Evolutionary conservation across 257 asterid species (phyloP), one percentile per base, ranked within the genome.

Genomic region (Eucommia ulmoides): DNA sequence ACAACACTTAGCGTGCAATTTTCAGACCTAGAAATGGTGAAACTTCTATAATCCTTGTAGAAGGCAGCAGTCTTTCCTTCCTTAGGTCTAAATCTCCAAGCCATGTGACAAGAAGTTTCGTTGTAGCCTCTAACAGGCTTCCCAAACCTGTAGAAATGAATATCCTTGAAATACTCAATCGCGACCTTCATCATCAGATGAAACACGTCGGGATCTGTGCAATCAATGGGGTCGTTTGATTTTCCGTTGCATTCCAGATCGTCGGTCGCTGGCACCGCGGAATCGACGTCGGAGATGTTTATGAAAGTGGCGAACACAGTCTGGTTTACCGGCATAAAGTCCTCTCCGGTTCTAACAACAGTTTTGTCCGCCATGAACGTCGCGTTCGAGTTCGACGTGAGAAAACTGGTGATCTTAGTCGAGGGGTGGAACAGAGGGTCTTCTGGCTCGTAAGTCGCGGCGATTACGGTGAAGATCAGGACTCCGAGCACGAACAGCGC

Each of bases 361-460:
- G 72, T 77, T 8, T 69, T 51, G 46, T 88, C 97, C 51, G 94
- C 64, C 66, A 62, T 75, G 17, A 88, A 86, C 2, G 98, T 82
- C 57, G 97, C 96, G 21, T 82, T 82, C 29, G 79, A 77, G 10
- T 74, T 65, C 38, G 97, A 88, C 33, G 97, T 72, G 54, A 81
- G 70, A 68, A 79, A 74, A 68, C 52, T 71, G 1, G 93, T 82
- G 64, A 84, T 79, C 69, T 79, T 88, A 2, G 94, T 56, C 10
- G 98, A 85, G 58, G 97, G 94, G 65, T 74, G 93, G 52, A 82
- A 71, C 47, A 82, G n/a, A 20, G 88, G 86, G 53, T 80, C 82
- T 22, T 68, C 74, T 20, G 82, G 81, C 18, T 74, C 58, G 65
- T 68, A 76, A 38, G 81, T 72, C 10, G 74, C 83, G 58, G 88